Base-by-base conservation (phyloP, 495 filamentous ascomycete species). In the Annulohypoxylon maeteangense region DNA sequence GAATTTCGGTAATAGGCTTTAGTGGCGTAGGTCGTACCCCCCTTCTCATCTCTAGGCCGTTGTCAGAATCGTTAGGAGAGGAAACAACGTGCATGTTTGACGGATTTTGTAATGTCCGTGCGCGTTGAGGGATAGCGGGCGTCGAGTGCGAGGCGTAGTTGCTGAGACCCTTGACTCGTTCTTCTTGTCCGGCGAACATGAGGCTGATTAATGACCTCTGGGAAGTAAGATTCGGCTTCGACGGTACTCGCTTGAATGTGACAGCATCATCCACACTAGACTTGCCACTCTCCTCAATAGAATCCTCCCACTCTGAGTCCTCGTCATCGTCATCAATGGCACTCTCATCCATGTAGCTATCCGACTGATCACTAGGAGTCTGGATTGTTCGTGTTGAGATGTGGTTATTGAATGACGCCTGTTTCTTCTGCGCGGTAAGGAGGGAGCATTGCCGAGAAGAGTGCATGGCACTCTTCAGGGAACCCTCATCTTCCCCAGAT, bases 311-410 rank as follows among this genome's bases (percentile, higher is more conserved):
- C 62, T 95, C 92, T 1, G 85, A 93, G 25, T 91, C 91, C 50
- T 94, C 92, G 45, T 96, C 95, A 44, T 94, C 92, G 56, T 97
- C 93, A 61, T 96, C 93, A 50, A 93, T 93, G 23, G 92, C 92
- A 70, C 91, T 92, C 78, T 95, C 92, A 3, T 90, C 91, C 29
- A 92, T 84, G 56, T 87, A 86, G 4, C 88, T 90, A 69, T 92
- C 91, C 50, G 93, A 92, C 14, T 90, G 90, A 61, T 92, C 90
- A 31, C 82, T 84, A 4, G 85, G 84, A 12, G 87, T 85, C 8
- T 89, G 83, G 81, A 90, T 88, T 0, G 86, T 88, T 32, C 88
- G 85, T 8, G 87, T 90, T 8, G 86, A 83, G 31, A 94, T 86
- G 56, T 96, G 89, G 54, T 93, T 90, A 76, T 87, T 90, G 81